These are phyloP conservation scores for Diaporthe sp. DNA, from an alignment of 2,329 filamentous ascomycete species.

Conservation along the genomic window DNA sequence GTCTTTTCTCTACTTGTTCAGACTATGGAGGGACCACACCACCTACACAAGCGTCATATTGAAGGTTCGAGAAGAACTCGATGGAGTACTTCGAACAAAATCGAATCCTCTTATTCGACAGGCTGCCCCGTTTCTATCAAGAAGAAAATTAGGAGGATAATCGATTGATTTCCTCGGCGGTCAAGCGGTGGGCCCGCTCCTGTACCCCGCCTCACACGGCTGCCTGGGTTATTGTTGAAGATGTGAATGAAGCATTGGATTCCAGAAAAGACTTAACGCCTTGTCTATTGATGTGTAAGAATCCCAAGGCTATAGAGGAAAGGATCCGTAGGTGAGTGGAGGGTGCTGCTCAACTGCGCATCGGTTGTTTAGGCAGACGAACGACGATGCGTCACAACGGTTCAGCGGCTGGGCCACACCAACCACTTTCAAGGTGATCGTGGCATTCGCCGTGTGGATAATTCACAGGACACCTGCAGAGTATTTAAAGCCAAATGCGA, in stretches of 20 bases:
- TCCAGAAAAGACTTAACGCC: background rate
- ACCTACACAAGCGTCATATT: background rate
- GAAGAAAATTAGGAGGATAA: background rate
- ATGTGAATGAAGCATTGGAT: background rate
- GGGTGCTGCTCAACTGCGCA: constrained; percentile 13
- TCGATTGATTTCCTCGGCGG: background rate
- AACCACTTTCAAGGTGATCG: background rate
- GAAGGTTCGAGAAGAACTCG: background rate
- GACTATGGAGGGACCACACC: background rate
- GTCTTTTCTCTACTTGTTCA: background rate
- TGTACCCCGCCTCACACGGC: background rate
- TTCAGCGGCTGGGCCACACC: background rate
- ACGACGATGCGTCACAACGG: background rate
- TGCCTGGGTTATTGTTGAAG: background rate
- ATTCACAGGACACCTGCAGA: background rate
- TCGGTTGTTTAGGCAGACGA: constrained; percentile 6
- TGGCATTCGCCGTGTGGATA: background rate
- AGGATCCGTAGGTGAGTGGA: background rate
- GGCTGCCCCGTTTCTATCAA: background rate
- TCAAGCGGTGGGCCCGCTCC: background rate
- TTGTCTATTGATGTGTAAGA: background rate
- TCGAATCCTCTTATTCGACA: background rate
- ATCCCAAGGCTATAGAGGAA: background rate
- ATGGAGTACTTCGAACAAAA: background rate
- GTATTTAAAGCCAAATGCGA: background rate